These are phyloP conservation scores for Blastomyces gilchristii DNA, from an alignment of 2,329 filamentous ascomycete species.

Conservation along the genomic window DNA sequence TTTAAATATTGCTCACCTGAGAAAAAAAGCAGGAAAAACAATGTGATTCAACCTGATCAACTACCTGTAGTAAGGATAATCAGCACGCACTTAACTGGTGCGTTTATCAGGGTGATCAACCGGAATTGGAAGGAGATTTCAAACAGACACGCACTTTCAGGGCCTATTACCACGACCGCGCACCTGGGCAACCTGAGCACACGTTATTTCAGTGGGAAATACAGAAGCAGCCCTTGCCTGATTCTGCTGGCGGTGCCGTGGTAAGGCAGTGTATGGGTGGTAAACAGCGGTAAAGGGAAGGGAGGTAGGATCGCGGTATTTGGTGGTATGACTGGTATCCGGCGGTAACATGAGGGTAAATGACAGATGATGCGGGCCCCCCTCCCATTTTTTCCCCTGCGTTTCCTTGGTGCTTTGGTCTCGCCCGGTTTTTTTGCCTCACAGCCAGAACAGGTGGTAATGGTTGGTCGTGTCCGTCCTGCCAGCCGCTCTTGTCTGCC, in stretches of 20 bases:
- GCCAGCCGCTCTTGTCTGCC: no score
- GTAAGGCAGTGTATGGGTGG: neutral
- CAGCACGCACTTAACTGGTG: neutral
- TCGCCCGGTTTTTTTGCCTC: constrained; percentile 1
- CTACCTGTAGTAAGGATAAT: neutral
- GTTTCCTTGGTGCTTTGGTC: neutral
- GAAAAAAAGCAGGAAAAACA: no score
- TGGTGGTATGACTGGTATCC: neutral
- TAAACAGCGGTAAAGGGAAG: neutral
- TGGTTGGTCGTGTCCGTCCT: constrained; percentile 11
- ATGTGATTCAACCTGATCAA: no score
- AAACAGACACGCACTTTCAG: neutral
- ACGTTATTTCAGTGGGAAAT: neutral
- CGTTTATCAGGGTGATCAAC: neutral
- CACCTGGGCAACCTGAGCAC: neutral
- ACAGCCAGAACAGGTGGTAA: constrained; percentile 11
- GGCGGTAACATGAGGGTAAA: neutral
- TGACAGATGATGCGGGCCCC: neutral
- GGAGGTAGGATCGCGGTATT: neutral
- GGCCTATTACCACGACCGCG: neutral
- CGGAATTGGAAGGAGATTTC: no score
- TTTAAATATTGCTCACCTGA: no score
- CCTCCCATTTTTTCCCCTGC: neutral
- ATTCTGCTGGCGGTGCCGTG: constrained; percentile 3
- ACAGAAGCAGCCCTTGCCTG: neutral